Conservation (phyloP, 495 filamentous ascomycete genomes). For the Annulohypoxylon nitens region DNA sequence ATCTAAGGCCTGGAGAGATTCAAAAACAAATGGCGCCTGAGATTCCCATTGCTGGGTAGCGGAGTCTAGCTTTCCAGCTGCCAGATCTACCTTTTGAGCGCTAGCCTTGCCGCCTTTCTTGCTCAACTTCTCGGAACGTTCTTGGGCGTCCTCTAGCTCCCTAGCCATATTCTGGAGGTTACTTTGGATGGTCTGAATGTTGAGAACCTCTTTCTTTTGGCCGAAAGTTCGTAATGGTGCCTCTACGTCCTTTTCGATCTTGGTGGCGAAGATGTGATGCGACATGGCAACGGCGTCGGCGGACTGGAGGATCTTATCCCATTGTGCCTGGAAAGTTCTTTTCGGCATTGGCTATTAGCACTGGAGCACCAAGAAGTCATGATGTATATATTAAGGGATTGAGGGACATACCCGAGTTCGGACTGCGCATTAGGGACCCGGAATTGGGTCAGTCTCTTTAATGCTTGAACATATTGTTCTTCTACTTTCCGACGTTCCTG, state of each 20-base stretch:
- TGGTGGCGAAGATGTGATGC: slow-evolving; percentile 83
- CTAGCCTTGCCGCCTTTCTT: slow-evolving; percentile 84
- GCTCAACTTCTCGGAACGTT: slow-evolving; percentile 87
- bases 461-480: slow-evolving; percentile 86
- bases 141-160: slow-evolving; percentile 85
- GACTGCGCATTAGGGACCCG: slow-evolving; percentile 77
- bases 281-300: slow-evolving; percentile 84
- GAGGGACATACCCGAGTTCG: slow-evolving; percentile 80
- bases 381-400: slow-evolving; percentile 19
- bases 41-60: slow-evolving; percentile 92
- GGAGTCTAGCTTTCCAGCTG: slow-evolving; percentile 78
- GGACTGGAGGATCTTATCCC: slow-evolving; percentile 88
- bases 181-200: slow-evolving; percentile 83
- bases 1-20: slow-evolving; percentile 91
- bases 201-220: slow-evolving; percentile 82
- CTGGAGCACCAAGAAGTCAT: slow-evolving; percentile 38
- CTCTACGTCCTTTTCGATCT: slow-evolving; percentile 93
- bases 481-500: slow-evolving; percentile 95
- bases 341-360: slow-evolving; percentile 12
- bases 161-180: slow-evolving; percentile 86
- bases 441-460: slow-evolving; percentile 83
- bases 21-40: slow-evolving; percentile 94
- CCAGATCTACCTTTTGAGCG: slow-evolving; percentile 82
- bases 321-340: slow-evolving; percentile 92
- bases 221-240: slow-evolving; percentile 79